Conservation (phyloP, 208 protist species). For the Trypanosoma rangeli region DNA sequence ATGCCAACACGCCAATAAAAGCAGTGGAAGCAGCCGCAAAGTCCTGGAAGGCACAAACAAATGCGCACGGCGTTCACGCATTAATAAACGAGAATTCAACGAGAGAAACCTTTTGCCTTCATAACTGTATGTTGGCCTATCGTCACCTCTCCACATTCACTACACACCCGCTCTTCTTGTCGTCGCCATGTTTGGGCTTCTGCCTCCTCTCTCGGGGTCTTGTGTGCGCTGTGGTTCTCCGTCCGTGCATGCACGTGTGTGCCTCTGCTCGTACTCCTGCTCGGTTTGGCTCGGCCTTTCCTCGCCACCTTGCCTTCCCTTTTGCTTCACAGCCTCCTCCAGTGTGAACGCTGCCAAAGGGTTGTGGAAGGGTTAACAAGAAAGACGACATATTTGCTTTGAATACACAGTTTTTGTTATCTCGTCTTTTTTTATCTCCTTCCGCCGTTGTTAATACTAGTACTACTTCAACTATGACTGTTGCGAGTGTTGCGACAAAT, state of each 20-base stretch:
- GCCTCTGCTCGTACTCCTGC: background rate
- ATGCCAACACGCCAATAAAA: background rate
- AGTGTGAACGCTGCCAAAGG: background rate
- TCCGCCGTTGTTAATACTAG: background rate
- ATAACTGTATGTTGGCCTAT: background rate
- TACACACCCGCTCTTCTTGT: background rate
- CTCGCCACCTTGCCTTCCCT: background rate
- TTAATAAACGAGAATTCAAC: background rate
- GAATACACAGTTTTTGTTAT: background rate
- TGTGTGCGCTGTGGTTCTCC: background rate
- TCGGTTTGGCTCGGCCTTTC: background rate
- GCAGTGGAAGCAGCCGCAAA: background rate
- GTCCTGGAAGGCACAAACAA: background rate
- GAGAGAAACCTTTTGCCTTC: background rate
- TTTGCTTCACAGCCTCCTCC: background rate
- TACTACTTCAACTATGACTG: background rate
- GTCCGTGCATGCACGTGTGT: background rate
- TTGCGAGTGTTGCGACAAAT: background rate
- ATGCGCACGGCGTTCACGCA: background rate
- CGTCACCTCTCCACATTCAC: background rate
- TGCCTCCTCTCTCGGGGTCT: background rate
- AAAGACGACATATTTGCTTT: background rate
- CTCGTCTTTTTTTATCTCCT: background rate
- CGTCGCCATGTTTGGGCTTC: background rate
- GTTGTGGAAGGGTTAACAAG: background rate